phyloP scores from a whole-genome alignment of 768 basidiomycete genomes.

The Amanita rubescens region DNA sequence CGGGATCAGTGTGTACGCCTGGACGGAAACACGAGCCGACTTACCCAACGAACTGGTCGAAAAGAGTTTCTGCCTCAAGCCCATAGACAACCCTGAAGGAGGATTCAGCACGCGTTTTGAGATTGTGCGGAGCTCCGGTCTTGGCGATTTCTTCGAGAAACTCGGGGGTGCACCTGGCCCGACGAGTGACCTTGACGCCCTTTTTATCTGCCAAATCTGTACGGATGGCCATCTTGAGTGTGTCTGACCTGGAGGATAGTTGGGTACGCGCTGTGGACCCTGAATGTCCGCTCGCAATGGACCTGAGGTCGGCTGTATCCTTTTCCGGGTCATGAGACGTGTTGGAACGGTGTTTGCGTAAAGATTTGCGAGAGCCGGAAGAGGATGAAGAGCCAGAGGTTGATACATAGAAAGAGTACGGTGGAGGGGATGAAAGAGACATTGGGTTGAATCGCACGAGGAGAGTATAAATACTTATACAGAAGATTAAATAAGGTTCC shows the following conservation, averaged over 20 bases:
- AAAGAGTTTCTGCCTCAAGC: slow-evolving; percentile 32
- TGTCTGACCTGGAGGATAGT: not conserved
- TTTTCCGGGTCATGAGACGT: not conserved
- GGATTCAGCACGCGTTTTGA: slow-evolving; percentile 24
- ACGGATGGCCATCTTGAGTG: slow-evolving; percentile 3
- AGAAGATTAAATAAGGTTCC: not conserved
- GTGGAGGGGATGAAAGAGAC: slow-evolving; percentile 7
- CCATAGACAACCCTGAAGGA: slow-evolving; percentile 36
- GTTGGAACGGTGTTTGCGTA: no score
- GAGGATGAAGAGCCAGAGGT: slow-evolving; percentile 13
- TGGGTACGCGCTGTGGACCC: not conserved
- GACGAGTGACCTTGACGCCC: slow-evolving; percentile 16
- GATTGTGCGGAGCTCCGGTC: slow-evolving; percentile 20
- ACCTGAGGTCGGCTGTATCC: slow-evolving; percentile 2
- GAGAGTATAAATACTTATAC: slow-evolving; percentile 13
- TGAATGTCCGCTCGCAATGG: slow-evolving; percentile 2
- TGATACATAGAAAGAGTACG: slow-evolving; percentile 9
- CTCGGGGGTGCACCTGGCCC: slow-evolving; percentile 36
- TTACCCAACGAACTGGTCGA: slow-evolving; percentile 34
- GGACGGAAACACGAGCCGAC: slow-evolving; percentile 11
- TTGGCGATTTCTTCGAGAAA: slow-evolving; percentile 35
- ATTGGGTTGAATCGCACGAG: slow-evolving; percentile 5
- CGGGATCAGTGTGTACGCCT: not conserved
- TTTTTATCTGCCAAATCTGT: not conserved
- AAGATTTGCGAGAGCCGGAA: slow-evolving; percentile 5